phyloP scores from a whole-genome alignment of 208 protist genomes.

The Trypanosoma theileri region DNA sequence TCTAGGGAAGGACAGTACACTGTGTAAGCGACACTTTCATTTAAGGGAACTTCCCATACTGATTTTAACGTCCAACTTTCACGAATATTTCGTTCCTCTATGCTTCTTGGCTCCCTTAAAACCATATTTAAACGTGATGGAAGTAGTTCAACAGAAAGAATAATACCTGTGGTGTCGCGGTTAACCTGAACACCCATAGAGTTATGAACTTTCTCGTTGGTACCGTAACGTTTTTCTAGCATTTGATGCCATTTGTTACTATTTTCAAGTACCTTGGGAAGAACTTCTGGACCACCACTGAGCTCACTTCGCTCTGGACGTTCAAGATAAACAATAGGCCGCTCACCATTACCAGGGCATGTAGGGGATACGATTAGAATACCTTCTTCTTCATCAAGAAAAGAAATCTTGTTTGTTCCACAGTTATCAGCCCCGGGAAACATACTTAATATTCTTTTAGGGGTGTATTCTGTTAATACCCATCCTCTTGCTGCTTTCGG shows the following conservation, averaged over 20 bases:
- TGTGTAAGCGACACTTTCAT: slow-evolving; percentile 42
- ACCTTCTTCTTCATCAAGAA: slow-evolving; percentile 34
- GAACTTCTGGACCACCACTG: slow-evolving; percentile 14
- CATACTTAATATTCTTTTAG: slow-evolving; percentile 42
- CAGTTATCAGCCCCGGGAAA: slow-evolving; percentile 46
- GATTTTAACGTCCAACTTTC: slow-evolving; percentile 27
- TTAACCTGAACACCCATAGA: slow-evolving; percentile 39
- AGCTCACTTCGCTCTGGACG: slow-evolving; percentile 51
- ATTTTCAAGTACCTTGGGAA: slow-evolving; percentile 23
- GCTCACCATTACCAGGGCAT: slow-evolving; percentile 30
- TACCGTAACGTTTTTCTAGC: slow-evolving; percentile 39
- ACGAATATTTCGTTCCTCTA: slow-evolving; percentile 26
- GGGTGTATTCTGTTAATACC: slow-evolving; percentile 46
- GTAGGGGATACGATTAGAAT: slow-evolving; percentile 41
- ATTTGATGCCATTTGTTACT: slow-evolving; percentile 38
- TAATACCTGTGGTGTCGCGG: slow-evolving; percentile 28
- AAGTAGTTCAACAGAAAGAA: slow-evolving; percentile 44
- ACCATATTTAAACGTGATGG: slow-evolving; percentile 18
- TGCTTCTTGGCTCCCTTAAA: slow-evolving; percentile 18
- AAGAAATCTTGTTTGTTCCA: slow-evolving; percentile 27
- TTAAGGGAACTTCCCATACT: slow-evolving; percentile 45
- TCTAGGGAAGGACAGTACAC: slow-evolving; percentile 37
- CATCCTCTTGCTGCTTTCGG: slow-evolving; percentile 28
- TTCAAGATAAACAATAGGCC: slow-evolving; percentile 44
- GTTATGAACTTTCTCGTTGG: slow-evolving; percentile 22